Evolutionary conservation across 345 rosid genomes (phyloP).

Genomic region (Bretschneidera sinensis): DNA sequence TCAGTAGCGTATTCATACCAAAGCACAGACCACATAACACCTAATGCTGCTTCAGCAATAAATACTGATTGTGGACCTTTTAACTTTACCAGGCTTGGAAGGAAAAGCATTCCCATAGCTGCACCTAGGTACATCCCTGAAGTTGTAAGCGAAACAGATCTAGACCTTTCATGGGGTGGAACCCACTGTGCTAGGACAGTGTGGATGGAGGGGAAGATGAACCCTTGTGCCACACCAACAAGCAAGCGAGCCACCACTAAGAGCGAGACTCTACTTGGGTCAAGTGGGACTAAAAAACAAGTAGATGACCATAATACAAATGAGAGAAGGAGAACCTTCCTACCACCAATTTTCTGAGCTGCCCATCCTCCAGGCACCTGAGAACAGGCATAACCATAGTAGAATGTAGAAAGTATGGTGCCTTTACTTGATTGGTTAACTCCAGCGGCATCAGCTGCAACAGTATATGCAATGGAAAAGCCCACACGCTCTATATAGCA

Average conservation of each 20-base stretch:
- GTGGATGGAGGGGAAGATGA: slow-evolving; percentile 94
- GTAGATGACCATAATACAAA: slow-evolving; percentile 91
- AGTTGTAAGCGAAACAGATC: slow-evolving; percentile 91
- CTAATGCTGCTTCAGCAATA: slow-evolving; percentile 80
- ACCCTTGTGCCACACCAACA: slow-evolving; percentile 97
- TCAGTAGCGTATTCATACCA: slow-evolving; percentile 81
- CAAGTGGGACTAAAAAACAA: slow-evolving; percentile 75
- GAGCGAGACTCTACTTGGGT: slow-evolving; percentile 57
- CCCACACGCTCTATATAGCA: slow-evolving; percentile 97
- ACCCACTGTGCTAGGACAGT: slow-evolving; percentile 99
- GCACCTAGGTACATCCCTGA: slow-evolving; percentile 98
- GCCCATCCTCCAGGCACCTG: slow-evolving; percentile 99
- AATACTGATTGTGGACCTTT: slow-evolving; percentile 89
- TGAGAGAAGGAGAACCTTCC: slow-evolving; percentile 80
- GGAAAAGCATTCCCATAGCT: slow-evolving; percentile 91
- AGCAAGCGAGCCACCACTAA: slow-evolving; percentile 83
- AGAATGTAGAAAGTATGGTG: slow-evolving; percentile 79
- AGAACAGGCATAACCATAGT: slow-evolving; percentile 87
- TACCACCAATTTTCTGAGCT: slow-evolving; percentile 88
- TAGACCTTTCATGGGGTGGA: slow-evolving; percentile 96
- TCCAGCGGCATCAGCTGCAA: slow-evolving; percentile 88
- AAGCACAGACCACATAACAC: slow-evolving; percentile 80
- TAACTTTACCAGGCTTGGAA: slow-evolving; percentile 81
- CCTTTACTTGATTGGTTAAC: slow-evolving; percentile 92
- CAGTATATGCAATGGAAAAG: slow-evolving; percentile 89